These are phyloP conservation scores for Citrus medica DNA, from an alignment of 345 rosid species.

Conservation along the genomic window DNA sequence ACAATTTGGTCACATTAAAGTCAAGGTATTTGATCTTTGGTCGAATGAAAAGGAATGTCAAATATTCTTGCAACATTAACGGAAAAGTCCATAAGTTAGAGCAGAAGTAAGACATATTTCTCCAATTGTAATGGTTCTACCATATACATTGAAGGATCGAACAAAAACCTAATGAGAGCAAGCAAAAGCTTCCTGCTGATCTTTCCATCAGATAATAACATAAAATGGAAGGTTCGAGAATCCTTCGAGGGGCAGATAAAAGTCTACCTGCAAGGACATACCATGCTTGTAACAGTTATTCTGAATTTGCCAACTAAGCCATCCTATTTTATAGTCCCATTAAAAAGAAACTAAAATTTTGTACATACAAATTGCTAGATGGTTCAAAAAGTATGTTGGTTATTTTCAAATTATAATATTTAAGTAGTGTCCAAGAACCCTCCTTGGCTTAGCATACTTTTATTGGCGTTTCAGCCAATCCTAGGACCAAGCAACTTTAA, in stretches of 20 bases:
- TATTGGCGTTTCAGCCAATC: neutral
- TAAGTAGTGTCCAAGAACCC: neutral
- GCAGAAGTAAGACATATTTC: neutral
- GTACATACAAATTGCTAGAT: neutral
- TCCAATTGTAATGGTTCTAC: neutral
- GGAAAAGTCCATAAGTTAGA: neutral
- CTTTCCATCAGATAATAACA: neutral
- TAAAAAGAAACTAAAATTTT: neutral
- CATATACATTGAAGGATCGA: neutral
- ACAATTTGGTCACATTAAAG: neutral
- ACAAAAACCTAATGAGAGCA: neutral
- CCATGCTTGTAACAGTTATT: neutral
- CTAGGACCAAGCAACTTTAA: neutral
- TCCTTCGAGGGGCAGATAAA: neutral
- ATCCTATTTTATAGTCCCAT: neutral
- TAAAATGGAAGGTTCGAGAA: neutral
- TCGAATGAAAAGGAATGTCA: neutral
- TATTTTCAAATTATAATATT: neutral
- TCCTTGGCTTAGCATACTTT: neutral
- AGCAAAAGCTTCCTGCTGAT: neutral
- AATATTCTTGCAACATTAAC: neutral
- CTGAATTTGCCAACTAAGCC: neutral
- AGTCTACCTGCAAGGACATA: too few species aligned
- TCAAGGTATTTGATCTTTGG: neutral
- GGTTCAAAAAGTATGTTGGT: neutral